phyloP scores from a whole-genome alignment of 1,284 basidiomycete species.

The Inonotus hispidus region DNA sequence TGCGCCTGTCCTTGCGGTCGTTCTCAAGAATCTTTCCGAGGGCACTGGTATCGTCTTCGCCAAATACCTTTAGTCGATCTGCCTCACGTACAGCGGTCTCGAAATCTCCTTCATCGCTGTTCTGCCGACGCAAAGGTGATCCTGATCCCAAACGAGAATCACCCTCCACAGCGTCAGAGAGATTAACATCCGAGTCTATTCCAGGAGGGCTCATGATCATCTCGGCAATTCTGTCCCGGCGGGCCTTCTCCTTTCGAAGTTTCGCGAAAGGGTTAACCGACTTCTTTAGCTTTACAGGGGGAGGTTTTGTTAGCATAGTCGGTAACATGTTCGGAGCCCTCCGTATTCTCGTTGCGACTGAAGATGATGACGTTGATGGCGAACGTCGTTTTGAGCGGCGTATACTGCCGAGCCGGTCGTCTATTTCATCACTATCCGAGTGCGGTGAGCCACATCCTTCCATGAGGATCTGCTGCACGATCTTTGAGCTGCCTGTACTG shows the following conservation, averaged over 20 bases:
- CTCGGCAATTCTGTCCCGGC: conserved; percentile 23
- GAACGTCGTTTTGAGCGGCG: background rate
- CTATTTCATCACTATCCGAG: conserved; percentile 8
- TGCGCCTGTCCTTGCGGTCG: conserved; percentile 30
- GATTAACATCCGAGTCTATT: conserved; percentile 7
- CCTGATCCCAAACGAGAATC: background rate
- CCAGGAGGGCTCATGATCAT: conserved; percentile 9
- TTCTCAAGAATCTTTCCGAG: conserved; percentile 37
- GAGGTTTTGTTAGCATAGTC: background rate
- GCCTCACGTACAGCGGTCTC: conserved; percentile 27
- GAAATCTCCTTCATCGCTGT: conserved; percentile 27
- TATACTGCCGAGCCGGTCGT: background rate
- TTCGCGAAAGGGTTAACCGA: conserved; percentile 44
- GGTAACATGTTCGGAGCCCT: background rate
- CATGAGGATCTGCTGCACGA: background rate
- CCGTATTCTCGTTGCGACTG: background rate
- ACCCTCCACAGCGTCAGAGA: conserved; percentile 17
- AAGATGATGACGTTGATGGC: background rate
- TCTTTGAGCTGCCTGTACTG: background rate
- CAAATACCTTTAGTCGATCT: conserved; percentile 36
- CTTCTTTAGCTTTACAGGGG: conserved; percentile 19
- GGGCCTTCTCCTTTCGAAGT: conserved; percentile 28
- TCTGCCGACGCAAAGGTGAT: background rate
- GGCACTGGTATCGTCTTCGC: conserved; percentile 28
- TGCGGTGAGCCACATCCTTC: background rate